phyloP scores from a whole-genome alignment of 768 basidiomycete genomes.

The Amylocystis lapponica region DNA sequence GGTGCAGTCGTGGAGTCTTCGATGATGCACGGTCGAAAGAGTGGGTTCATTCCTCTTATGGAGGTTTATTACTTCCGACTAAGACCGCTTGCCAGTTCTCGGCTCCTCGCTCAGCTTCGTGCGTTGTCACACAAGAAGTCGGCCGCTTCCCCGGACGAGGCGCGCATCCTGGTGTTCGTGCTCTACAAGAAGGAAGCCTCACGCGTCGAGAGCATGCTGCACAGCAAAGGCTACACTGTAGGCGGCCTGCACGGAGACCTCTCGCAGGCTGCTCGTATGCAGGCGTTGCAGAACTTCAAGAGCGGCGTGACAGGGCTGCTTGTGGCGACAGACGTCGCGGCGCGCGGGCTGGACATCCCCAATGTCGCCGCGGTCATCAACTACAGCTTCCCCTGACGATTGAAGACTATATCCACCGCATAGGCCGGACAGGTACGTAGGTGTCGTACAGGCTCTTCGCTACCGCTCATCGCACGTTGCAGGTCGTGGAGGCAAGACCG shows the following conservation, averaged over 20 bases:
- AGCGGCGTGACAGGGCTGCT: slow-evolving; percentile 72
- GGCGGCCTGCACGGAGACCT: slow-evolving; percentile 88
- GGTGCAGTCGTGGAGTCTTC: slow-evolving; percentile 67
- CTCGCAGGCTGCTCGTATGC: slow-evolving; percentile 78
- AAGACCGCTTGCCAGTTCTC: slow-evolving; percentile 29
- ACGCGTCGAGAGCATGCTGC: slow-evolving; percentile 78
- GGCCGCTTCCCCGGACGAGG: slow-evolving; percentile 44
- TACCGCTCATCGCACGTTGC: too few species aligned
- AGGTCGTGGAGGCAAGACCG: slow-evolving; percentile 86
- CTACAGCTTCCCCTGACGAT: slow-evolving; percentile 98
- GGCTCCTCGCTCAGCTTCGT: slow-evolving; percentile 52
- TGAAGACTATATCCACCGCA: slow-evolving; percentile 89
- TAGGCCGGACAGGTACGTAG: slow-evolving; percentile 74
- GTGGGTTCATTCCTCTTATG: slow-evolving; percentile 39
- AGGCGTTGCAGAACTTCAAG: slow-evolving; percentile 84
- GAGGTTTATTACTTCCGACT: background rate
- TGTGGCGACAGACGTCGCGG: slow-evolving; percentile 97
- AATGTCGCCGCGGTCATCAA: slow-evolving; percentile 93
- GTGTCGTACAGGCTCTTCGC: background rate
- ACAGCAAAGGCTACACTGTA: slow-evolving; percentile 69
- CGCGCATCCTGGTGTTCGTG: slow-evolving; percentile 86
- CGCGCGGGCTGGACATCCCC: slow-evolving; percentile 95
- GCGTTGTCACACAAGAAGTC: slow-evolving; percentile 56
- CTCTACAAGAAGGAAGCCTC: slow-evolving; percentile 97
- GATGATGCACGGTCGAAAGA: slow-evolving; percentile 83